These are phyloP conservation scores for Ambrosiella cleistominuta DNA, from an alignment of 2,329 filamentous ascomycete species.

Conservation along the genomic window DNA sequence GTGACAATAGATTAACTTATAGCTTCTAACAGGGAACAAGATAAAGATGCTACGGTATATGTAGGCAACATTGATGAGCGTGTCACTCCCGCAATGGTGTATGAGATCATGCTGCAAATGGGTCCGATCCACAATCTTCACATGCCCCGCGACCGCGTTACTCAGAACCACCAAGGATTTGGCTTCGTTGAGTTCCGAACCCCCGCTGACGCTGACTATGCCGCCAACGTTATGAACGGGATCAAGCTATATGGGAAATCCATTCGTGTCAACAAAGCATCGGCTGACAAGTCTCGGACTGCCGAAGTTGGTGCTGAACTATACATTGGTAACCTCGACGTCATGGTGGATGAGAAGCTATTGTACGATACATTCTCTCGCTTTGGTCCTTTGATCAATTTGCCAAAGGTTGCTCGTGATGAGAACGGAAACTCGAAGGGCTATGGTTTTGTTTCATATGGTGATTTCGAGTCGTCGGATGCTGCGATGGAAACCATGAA, in stretches of 20 bases:
- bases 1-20: not conserved
- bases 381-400: constrained; percentile 68
- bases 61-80: constrained; percentile 97
- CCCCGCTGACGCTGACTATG: constrained; percentile 91
- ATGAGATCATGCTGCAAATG: constrained; percentile 96
- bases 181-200: constrained; percentile 97
- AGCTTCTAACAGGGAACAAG: constrained; percentile 57
- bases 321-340: constrained; percentile 88
- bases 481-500: constrained; percentile 85
- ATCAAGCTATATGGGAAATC: constrained; percentile 86
- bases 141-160: constrained; percentile 93
- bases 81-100: constrained; percentile 73
- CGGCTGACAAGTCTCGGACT: constrained; percentile 60
- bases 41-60: constrained; percentile 96
- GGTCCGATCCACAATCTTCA: constrained; percentile 96
- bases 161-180: constrained; percentile 91
- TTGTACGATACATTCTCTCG: constrained; percentile 87
- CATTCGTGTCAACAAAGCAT: constrained; percentile 85
- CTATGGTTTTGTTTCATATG: constrained; percentile 89
- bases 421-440: constrained; percentile 80
- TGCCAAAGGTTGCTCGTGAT: constrained; percentile 85
- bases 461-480: constrained; percentile 84
- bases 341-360: constrained; percentile 87
- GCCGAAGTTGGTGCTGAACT: constrained; percentile 92
- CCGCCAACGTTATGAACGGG: constrained; percentile 90